Evolutionary conservation across 2,329 filamentous ascomycete species (phyloP), one percentile per base, ranked within the genome.

Genomic region (Trichophyton equinum): DNA sequence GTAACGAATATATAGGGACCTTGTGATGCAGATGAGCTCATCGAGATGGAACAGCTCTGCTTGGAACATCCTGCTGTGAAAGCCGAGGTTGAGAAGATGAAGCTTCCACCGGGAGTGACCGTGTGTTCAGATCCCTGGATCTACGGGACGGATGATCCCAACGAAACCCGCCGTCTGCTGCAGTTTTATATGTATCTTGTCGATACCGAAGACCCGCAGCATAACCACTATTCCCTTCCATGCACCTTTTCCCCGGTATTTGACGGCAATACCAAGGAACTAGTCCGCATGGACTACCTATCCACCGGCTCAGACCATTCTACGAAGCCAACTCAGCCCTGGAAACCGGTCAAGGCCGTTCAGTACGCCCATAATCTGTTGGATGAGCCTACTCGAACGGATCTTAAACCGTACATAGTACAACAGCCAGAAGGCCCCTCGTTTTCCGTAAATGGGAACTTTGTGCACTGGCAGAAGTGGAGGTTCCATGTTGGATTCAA

Each of bases 201-300:
- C 22, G 84, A 86, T 64, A 83, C 84, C 1, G 73, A 76, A 33
- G 85, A 87, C 67, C 67, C 81, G 0, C 85, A 89, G 67, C 82
- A 81, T 47, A 87, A 86, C 67, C 84, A 88, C 69, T 88, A 88
- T 67, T 82, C 85, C 0, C 80, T 86, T 65, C 85, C 85, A 0
- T 74, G 87, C 1, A 78, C 81, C n/a, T 83, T 86, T 63, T 86
- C 83, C 1, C 85, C 85, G 0, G 85, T 88, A 20, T 76, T 90
- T 47, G 83, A 84, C 68, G 81, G 80, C 0, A 78, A 79, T 46
- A 83, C 78, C 1, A 81, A 82, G 74, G 82, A 85, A 67, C 79
- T 90, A 42, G 79, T 87, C 53, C 81, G 86, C 9, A 86, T 90
- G 64, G 86, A 90, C 67, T 77, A 82, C 61, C 72, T 89, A 3